Base-by-base conservation (phyloP, 2,329 filamentous ascomycete species). In the Aurifilum marmelostoma region DNA sequence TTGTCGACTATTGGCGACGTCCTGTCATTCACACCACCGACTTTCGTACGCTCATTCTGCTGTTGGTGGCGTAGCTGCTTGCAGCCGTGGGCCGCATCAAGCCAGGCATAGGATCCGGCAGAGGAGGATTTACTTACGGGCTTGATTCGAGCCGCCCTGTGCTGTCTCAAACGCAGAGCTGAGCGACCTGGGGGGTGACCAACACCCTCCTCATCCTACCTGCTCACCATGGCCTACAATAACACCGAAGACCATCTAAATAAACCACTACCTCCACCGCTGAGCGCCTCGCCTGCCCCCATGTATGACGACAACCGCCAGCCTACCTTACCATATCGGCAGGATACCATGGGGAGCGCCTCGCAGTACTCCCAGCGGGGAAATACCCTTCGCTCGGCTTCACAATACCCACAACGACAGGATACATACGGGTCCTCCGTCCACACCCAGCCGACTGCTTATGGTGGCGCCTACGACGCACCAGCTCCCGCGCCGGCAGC, bases 211-310 rank as follows among this genome's bases (percentile, higher is more conserved):
- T 54, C 67, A 69, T 37, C 60, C 29, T 41, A n/a, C 41, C 41
- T 12, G 43, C 66, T 34, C 67, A 82, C 66, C 74, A 90, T 91
- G 89, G 85, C 88, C 74, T 92, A 92, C 80, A 92, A 92, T 74
- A 73, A 65, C 75, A 73, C 65, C 67, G 74, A 73, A 69, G 75
- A 76, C 54, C 69, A 71, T 27, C 69, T 71, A 9, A 71, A 71
- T 54, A 71, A 69, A 66, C 69, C 69, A 29, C 67, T 71, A 18
- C 69, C 67, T 52, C 67, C 67, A 50, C 67, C 67, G n/a, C 41
- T 71, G 37, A 71, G 39, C 18, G 32, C 69, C 27, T 71, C 69
- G 47, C 69, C 69, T 14, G 69, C 67, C 27, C 67, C 69, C 29
- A 71, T 71, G 69, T 64, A 71, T 11, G 34, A 50, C 41, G 64